Evolutionary conservation across 1,139 yeast species (phyloP).

Genomic region (Diutina scorzettiae): DNA sequence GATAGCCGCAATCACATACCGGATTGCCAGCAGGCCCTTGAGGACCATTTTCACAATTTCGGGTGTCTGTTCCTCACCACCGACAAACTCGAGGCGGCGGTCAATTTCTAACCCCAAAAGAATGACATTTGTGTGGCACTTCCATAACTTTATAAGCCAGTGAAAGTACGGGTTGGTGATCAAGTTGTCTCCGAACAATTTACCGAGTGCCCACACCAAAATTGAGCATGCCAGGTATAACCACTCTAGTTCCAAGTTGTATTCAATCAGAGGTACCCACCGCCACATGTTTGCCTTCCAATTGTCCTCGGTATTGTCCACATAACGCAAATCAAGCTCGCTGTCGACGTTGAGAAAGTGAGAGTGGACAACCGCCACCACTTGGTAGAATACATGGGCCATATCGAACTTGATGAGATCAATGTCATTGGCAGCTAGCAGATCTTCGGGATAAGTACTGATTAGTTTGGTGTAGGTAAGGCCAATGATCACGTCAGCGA

Average conservation of each 20-base stretch:
- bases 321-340: not conserved
- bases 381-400: not conserved
- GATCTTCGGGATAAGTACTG: not conserved
- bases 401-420: slow-evolving; percentile 2
- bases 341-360: not conserved
- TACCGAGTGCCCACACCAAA: not conserved
- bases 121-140: slow-evolving; percentile 45
- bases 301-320: slow-evolving; percentile 1
- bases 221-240: slow-evolving; percentile 2
- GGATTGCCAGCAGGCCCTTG: slow-evolving; percentile 50
- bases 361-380: not conserved
- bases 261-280: not conserved
- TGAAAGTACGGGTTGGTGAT: slow-evolving; percentile 50
- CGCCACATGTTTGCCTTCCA: not conserved
- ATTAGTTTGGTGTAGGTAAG: slow-evolving; percentile 13
- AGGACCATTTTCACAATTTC: slow-evolving; percentile 37
- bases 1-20: slow-evolving; percentile 49
- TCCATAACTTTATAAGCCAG: slow-evolving; percentile 48
- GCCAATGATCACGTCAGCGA: slow-evolving; percentile 42
- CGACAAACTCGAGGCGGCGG: slow-evolving; percentile 37
- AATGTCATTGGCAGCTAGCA: not conserved
- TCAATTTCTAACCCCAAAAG: slow-evolving; percentile 52
- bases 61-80: slow-evolving; percentile 24
- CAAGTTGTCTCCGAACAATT: slow-evolving; percentile 18
- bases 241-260: not conserved